Conservation (phyloP, 768 basidiomycete species). For the Amanita rubescens region DNA sequence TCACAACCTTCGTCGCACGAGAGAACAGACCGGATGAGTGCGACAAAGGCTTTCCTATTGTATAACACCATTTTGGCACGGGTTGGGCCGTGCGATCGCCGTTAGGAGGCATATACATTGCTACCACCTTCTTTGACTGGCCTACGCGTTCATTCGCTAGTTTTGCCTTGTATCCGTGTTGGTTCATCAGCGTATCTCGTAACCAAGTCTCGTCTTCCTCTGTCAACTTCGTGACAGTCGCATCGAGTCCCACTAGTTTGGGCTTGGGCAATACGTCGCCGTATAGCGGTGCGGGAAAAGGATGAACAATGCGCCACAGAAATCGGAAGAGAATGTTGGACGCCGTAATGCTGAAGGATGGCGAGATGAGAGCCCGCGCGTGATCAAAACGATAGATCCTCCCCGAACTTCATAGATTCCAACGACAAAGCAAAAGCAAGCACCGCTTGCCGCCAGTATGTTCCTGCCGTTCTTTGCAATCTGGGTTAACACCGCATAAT, state of each 20-base stretch:
- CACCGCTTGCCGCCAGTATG: neutral
- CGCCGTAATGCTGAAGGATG: neutral
- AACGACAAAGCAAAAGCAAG: neutral
- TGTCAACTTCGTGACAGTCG: neutral
- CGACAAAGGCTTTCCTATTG: neutral
- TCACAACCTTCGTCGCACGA: neutral
- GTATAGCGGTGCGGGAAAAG: too few relatives aligned
- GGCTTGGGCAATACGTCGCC: too few relatives aligned
- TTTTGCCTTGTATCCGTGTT: neutral
- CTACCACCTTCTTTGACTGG: neutral
- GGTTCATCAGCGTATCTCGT: neutral
- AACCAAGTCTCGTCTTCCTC: neutral
- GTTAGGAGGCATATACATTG: neutral
- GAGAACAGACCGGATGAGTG: constrained; percentile 1
- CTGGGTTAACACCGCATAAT: neutral
- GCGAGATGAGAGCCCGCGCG: neutral
- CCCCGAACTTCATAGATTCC: neutral
- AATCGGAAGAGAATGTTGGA: neutral
- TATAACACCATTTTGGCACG: neutral
- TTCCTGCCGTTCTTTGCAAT: neutral
- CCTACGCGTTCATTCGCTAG: neutral
- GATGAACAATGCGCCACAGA: neutral
- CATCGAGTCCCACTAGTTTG: neutral
- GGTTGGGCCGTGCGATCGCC: neutral
- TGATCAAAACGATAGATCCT: neutral